These are phyloP conservation scores for Bryopsis sp. DNA, from an alignment of 139 green algal genomes.

Conservation along the genomic window DNA sequence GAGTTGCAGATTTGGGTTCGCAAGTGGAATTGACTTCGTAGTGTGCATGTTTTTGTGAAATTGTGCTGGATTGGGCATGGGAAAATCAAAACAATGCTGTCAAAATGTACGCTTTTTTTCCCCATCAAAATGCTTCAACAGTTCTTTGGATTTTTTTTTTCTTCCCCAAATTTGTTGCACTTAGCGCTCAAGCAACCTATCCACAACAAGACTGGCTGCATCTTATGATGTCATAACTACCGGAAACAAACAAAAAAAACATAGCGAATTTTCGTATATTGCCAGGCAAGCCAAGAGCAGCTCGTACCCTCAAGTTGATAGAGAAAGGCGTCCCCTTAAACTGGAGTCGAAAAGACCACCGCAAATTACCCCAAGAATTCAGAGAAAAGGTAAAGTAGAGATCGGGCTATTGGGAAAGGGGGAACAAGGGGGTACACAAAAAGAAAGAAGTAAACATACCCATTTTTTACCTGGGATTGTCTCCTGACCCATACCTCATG, in stretches of 20 bases:
- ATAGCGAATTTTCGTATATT: too few species aligned
- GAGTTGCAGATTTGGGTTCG: not conserved
- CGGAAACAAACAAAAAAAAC: too few species aligned
- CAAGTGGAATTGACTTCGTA: not conserved
- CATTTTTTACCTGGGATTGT: not conserved
- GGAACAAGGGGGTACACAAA: not conserved
- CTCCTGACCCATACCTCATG: not conserved
- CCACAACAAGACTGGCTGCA: not conserved
- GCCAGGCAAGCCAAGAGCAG: not conserved
- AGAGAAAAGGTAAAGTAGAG: conserved; percentile 1
- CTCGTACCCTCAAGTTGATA: not conserved
- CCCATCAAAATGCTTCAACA: not conserved
- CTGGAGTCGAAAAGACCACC: not conserved
- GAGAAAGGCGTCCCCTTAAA: not conserved
- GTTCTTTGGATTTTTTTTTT: not conserved
- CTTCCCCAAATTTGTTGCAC: not conserved
- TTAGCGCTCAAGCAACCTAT: not conserved
- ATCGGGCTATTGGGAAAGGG: too few species aligned
- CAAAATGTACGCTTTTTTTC: not conserved
- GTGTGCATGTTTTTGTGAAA: not conserved
- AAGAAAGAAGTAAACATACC: not conserved
- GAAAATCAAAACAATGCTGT: not conserved
- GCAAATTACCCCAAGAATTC: not conserved
- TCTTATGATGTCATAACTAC: too few species aligned
- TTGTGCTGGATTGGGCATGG: not conserved